Evolutionary conservation across 2,329 filamentous ascomycete genomes (phyloP), one percentile per base, ranked within the genome.

Genomic region (Pseudogymnoascus sp.): DNA sequence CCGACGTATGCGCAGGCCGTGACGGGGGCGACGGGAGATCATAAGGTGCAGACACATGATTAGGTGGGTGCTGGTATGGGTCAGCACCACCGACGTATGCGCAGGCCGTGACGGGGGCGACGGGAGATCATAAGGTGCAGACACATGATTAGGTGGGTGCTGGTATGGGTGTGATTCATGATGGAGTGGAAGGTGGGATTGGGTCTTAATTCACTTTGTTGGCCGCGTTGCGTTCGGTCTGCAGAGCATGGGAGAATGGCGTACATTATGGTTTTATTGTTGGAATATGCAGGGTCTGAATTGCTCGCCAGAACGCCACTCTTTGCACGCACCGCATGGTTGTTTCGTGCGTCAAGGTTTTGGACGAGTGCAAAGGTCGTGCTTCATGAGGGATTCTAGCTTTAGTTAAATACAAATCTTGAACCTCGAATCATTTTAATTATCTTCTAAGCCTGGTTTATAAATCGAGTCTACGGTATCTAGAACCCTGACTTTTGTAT

Each of bases 1-100:
- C 93, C 94, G 3, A 90, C 88, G 12, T 97, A 97, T 74, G 88
- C 89, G 14, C 90, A 97, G 75, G 93, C 91, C 57, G 87, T 97
- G 62, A 87, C 87, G 69, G 91, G 90, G 1, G 93, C 97, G 63
- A 87, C 87, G 69, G 91, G 90, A 1, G 93, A 97, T 71, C 77
- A 97, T 75, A 97, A 97, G 82, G 80, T 97, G 58, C 94, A 97
- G 80, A 65, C 67, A 6, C 65, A 59, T 37, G 68, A 71, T 63
- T 71, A 69, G 28, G 47, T 33, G 25, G 47, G 47, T 33, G 47
- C 47, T 53, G 15, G 15, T 15, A 22, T 7, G 20, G 9, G n/a
- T 15, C 76, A 11, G 79, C 83, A 33, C 74, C 76, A 37, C 93
- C 94, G 3, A 90, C 88, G 12, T 97, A 97, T 74, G 88, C 89